Percentiles rank a stretch among this genome's conserved stretches.
Evolutionary conservation across 208 protist species (phyloP).

Genomic region (Trypanosoma theileri): DNA sequence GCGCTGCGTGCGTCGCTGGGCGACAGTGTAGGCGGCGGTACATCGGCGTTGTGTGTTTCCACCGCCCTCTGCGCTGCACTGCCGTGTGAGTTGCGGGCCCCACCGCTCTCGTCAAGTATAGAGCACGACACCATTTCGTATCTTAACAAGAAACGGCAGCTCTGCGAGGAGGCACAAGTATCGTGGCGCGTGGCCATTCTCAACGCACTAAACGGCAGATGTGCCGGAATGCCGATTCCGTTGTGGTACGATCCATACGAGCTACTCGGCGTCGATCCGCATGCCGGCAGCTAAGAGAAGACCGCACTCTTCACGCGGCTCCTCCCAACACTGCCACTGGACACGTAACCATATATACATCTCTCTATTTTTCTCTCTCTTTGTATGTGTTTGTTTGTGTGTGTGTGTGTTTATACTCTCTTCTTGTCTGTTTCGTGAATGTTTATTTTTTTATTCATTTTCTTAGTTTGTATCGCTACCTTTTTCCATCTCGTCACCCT

Average conservation of each 20-base stretch:
- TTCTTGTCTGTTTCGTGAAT: background rate
- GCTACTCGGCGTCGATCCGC: slow-evolving; percentile 49
- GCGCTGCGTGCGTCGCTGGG: slow-evolving; percentile 8
- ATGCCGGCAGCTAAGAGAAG: background rate
- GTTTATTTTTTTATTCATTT: no score
- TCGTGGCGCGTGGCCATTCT: slow-evolving; percentile 43
- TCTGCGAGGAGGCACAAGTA: slow-evolving; percentile 44
- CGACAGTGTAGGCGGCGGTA: slow-evolving; percentile 56
- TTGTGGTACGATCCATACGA: slow-evolving; percentile 80
- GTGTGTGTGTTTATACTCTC: slow-evolving; percentile 1
- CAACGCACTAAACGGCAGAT: slow-evolving; percentile 17
- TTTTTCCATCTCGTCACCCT: slow-evolving; percentile 1
- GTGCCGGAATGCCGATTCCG: slow-evolving; percentile 38
- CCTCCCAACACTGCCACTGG: no score
- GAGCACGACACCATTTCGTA: slow-evolving; percentile 60
- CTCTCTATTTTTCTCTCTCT: background rate
- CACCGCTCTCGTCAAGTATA: slow-evolving; percentile 45
- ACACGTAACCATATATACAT: background rate
- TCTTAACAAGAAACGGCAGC: slow-evolving; percentile 49
- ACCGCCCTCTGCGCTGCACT: slow-evolving; percentile 52
- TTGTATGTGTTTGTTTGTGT: slow-evolving; percentile 1
- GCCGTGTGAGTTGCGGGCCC: slow-evolving; percentile 59
- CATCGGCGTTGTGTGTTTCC: slow-evolving; percentile 55
- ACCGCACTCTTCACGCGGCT: no score
- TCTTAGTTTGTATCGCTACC: background rate